Evolutionary conservation across 805 yeast genomes (phyloP), one percentile per base, ranked within the genome.

Genomic region (Ogataea allantospora): DNA sequence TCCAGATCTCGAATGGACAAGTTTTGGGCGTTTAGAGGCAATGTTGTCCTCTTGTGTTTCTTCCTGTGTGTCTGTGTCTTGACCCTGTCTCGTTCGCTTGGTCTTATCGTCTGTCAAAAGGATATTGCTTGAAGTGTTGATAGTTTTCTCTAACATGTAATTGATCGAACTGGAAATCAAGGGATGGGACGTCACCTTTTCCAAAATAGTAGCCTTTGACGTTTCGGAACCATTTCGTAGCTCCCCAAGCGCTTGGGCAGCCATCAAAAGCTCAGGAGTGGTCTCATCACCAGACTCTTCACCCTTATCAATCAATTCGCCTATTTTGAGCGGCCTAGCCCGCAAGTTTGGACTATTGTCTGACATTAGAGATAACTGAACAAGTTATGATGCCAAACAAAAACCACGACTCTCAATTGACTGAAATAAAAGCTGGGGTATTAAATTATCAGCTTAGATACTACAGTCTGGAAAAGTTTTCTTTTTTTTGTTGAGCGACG

Each of bases 161-260:
- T 51, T 60, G 40, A 64, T 61, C 0, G 67, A 61, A 30, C 53
- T 55, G 5, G 67, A 59, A 1, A 64, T 64, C 6, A 64, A 35
- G 2, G 68, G 68, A 42, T 63, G 62, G 0, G 66, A 53, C 3
- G 65, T 58, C 22, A 64, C 62, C 42, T 61, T 63, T 36, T 61
- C 63, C 17, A 63, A 44, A n/a, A 64, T 55, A 2, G 65, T 43
- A 7, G 33, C 21, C 16, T 31, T 35, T 30, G 32, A 7, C 27
- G 19, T 20, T 11, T 24, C 33, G 6, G 44, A 16, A 17, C 39
- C 35, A 32, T 46, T 43, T 27, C 44, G 55, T 13, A 61, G 46
- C 36, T 58, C 52, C 7, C 56, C 63, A 4, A 61, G 40, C 1
- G 63, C 64, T 27, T 58, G 47, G 9, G 57, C 63, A 12, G 66